Conservation (phyloP, 2,329 filamentous ascomycete species). For the Fusarium aywerte region DNA sequence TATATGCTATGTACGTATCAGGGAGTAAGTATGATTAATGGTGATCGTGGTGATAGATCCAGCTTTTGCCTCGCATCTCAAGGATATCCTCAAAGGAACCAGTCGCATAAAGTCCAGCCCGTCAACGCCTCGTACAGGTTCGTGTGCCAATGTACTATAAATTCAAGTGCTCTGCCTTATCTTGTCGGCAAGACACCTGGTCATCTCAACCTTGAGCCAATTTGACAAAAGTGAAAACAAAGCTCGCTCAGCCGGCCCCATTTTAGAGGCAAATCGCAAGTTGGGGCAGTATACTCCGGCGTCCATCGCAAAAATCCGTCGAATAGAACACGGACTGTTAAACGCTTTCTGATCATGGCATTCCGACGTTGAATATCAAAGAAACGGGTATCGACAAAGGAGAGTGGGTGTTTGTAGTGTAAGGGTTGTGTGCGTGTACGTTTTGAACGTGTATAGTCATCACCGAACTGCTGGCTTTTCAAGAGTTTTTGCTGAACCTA, state of each 20-base stretch:
- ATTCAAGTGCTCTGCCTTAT: constrained; percentile 44
- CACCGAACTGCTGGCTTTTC: constrained; percentile 10
- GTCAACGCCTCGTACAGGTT: constrained; percentile 46
- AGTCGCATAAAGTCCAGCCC: constrained; percentile 33
- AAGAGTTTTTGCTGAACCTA: constrained; percentile 74
- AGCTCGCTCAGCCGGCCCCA: constrained; percentile 8
- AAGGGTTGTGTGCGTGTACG: constrained; percentile 21
- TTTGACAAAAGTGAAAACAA: constrained; percentile 24
- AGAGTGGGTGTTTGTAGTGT: constrained; percentile 23
- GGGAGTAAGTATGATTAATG: constrained; percentile 43
- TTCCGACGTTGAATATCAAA: constrained; percentile 23
- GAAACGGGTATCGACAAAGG: constrained; percentile 47
- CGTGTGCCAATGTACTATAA: constrained; percentile 44
- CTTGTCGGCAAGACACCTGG: constrained; percentile 14
- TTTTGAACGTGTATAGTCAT: constrained; percentile 22
- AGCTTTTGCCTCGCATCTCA: constrained; percentile 30
- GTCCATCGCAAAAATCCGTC: constrained; percentile 10
- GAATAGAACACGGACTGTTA: constrained; percentile 6
- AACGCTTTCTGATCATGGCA: constrained; percentile 1
- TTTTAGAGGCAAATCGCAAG: constrained; percentile 9
- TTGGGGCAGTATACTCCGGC: constrained; percentile 15
- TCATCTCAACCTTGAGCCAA: constrained; percentile 28
- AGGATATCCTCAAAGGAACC: constrained; percentile 24
- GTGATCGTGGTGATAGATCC: constrained; percentile 41
- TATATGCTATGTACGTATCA: constrained; percentile 45